These are phyloP conservation scores for Hypomontagnella monticulosa DNA, from an alignment of 495 filamentous ascomycete species.

Conservation along the genomic window DNA sequence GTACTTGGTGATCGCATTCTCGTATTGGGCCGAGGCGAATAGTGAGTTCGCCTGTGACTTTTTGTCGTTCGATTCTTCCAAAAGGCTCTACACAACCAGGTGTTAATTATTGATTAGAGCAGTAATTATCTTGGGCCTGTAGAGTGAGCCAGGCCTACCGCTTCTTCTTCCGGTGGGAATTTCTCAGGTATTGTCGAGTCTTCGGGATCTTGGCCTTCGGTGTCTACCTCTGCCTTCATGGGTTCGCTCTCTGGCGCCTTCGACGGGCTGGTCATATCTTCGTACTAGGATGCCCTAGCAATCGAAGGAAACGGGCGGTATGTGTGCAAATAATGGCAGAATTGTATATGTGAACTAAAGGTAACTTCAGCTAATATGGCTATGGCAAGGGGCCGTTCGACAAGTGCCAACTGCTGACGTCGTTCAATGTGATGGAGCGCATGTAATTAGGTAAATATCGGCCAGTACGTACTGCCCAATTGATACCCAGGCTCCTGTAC, in stretches of 20 bases:
- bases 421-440: no score
- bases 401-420: no score
- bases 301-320: background rate
- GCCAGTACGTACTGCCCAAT: no score
- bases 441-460: no score
- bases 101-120: conserved; percentile 21
- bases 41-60: conserved; percentile 82
- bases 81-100: conserved; percentile 61
- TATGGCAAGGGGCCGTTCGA: no score
- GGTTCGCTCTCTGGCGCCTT: conserved; percentile 5
- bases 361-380: no score
- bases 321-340: background rate
- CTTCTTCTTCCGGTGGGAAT: conserved; percentile 78
- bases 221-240: conserved; percentile 6
- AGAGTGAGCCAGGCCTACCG: conserved; percentile 56
- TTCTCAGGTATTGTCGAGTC: conserved; percentile 37
- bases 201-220: conserved; percentile 17
- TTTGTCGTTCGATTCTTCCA: conserved; percentile 76
- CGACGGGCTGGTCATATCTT: conserved; percentile 15
- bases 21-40: conserved; percentile 76
- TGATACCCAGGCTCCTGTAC: no score
- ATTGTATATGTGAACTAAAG: no score
- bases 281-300: background rate
- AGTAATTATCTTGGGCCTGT: background rate
- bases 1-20: conserved; percentile 89